Percentiles rank a stretch among this genome's conserved stretches.
phyloP scores from a whole-genome alignment of 1,284 basidiomycete genomes.

The Rhodotorula mucilaginosa region DNA sequence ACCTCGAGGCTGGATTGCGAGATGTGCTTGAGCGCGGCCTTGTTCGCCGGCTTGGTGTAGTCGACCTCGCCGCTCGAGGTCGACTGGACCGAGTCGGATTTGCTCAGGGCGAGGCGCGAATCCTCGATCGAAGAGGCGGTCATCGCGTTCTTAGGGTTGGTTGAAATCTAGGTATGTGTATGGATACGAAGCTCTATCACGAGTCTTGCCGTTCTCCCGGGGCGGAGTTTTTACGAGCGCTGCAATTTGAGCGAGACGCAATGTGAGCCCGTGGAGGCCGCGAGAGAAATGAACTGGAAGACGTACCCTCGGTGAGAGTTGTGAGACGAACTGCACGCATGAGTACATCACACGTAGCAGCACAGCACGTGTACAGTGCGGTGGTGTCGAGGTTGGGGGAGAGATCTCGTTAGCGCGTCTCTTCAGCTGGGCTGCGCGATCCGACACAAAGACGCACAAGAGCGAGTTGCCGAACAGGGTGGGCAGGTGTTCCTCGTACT shows the following conservation, averaged over 20 bases:
- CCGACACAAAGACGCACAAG: constrained; percentile 5
- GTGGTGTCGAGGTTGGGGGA: no score
- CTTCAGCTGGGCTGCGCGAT: background rate
- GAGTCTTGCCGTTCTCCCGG: constrained; percentile 21
- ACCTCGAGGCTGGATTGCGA: constrained; percentile 28
- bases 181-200: constrained; percentile 2
- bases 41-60: constrained; percentile 16
- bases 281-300: background rate
- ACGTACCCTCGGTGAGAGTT: constrained; percentile 32
- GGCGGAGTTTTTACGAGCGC: constrained; percentile 28
- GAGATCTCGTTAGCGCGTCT: background rate
- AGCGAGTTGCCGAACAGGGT: constrained; percentile 9
- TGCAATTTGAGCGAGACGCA: constrained; percentile 1
- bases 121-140: background rate
- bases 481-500: constrained; percentile 3
- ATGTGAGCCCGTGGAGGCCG: background rate
- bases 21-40: constrained; percentile 24
- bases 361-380: background rate
- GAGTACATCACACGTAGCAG: no score
- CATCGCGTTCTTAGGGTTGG: constrained; percentile 10
- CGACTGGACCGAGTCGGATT: constrained; percentile 14
- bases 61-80: constrained; percentile 25
- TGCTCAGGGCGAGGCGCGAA: background rate
- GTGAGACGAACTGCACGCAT: constrained; percentile 27
- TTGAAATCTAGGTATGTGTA: background rate